Percentiles rank a stretch among this genome's conserved stretches.
Evolutionary conservation across 371 early-diverging fungal species (phyloP).

Genomic region (Mucor irregularis): DNA sequence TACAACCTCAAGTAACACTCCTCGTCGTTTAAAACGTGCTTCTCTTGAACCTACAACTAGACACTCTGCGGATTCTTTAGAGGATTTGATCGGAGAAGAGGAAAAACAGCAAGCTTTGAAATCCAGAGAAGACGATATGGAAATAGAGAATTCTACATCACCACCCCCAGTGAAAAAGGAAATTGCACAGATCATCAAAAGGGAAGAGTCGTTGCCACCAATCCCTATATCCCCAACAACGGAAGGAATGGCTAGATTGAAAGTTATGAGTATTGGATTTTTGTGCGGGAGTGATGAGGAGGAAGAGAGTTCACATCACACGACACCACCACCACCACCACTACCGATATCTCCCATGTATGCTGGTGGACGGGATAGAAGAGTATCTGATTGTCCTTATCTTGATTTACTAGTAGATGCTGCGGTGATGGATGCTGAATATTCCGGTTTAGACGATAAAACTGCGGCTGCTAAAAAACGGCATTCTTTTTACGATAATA

Average conservation of each 20-base stretch:
- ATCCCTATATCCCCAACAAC: slow-evolving; percentile 6
- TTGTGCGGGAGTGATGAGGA: slow-evolving; percentile 30
- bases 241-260: slow-evolving; percentile 5
- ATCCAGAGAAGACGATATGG: no score
- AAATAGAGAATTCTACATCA: neutral
- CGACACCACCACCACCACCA: slow-evolving; percentile 1
- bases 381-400: slow-evolving; percentile 23
- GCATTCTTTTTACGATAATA: no score
- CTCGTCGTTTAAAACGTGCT: slow-evolving; percentile 8
- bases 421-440: slow-evolving; percentile 34
- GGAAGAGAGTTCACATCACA: no score
- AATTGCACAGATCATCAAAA: neutral
- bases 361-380: neutral
- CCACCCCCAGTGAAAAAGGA: neutral
- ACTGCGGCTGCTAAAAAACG: neutral
- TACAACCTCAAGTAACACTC: neutral
- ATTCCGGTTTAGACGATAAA: slow-evolving; percentile 9
- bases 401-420: slow-evolving; percentile 41
- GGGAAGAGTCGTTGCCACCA: slow-evolving; percentile 1
- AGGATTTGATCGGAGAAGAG: slow-evolving; percentile 18
- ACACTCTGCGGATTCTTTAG: slow-evolving; percentile 9
- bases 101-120: neutral
- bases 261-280: slow-evolving; percentile 50
- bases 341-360: neutral
- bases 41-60: slow-evolving; percentile 6